These are phyloP conservation scores for Thermomyces lanuginosus DNA, from an alignment of 2,329 filamentous ascomycete species.

Conservation along the genomic window DNA sequence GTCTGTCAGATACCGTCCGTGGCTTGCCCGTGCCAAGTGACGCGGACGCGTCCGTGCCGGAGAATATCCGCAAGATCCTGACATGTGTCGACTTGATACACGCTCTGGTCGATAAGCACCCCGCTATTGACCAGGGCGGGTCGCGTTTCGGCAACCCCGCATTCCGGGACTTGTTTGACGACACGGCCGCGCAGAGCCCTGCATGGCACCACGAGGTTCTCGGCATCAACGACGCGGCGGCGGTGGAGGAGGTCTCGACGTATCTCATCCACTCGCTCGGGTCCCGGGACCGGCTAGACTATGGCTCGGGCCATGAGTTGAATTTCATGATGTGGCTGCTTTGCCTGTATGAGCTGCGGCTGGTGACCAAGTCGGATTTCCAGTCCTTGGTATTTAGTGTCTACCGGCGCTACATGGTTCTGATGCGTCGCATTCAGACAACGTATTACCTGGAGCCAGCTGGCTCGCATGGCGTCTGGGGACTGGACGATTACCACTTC, in stretches of 20 bases:
- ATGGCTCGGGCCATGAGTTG: conserved; percentile 90
- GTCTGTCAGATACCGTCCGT: conserved; percentile 66
- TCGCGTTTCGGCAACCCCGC: conserved; percentile 90
- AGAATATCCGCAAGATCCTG: conserved; percentile 47
- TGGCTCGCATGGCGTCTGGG: conserved; percentile 95
- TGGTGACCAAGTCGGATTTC: conserved; percentile 52
- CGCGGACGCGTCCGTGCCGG: conserved; percentile 30
- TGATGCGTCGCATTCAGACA: conserved; percentile 78
- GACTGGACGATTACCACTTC: conserved; percentile 93
- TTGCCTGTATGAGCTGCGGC: conserved; percentile 66
- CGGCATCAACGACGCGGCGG: conserved; percentile 25
- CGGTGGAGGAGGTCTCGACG: conserved; percentile 54
- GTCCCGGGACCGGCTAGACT: conserved; percentile 76
- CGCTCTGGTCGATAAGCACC: conserved; percentile 48
- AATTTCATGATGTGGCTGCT: conserved; percentile 95
- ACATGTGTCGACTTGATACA: conserved; percentile 55
- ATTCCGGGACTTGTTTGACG: conserved; percentile 63
- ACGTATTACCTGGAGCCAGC: conserved; percentile 96
- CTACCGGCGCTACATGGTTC: conserved; percentile 62
- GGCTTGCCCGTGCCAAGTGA: conserved; percentile 16
- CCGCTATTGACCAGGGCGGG: conserved; percentile 70
- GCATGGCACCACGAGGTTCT: conserved; percentile 28
- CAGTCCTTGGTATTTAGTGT: conserved; percentile 57
- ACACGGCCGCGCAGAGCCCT: conserved; percentile 23
- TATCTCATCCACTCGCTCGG: conserved; percentile 78